Evolutionary conservation across 2,329 filamentous ascomycete genomes (phyloP).

Genomic region (Penicillium nordicum): DNA sequence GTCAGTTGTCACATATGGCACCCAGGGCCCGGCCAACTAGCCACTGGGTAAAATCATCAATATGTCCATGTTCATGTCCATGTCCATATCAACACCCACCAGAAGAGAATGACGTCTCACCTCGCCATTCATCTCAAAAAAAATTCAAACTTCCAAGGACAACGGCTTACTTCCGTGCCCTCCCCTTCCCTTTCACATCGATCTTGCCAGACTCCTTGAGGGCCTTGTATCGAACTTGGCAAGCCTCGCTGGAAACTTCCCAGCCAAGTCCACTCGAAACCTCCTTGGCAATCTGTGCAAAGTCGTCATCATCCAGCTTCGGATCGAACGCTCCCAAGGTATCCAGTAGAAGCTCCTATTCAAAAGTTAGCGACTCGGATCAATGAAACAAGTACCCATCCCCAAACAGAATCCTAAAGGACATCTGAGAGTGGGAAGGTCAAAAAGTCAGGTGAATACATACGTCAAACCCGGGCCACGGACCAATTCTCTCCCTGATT

Average conservation of each 20-base stretch:
- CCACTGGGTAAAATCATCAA: not conserved
- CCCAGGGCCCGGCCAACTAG: not conserved
- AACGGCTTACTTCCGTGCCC: not conserved
- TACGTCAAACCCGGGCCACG: constrained; percentile 1
- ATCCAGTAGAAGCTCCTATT: not conserved
- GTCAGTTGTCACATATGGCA: not conserved
- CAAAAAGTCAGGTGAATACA: not conserved
- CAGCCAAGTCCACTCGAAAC: not conserved
- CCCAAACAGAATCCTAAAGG: not conserved
- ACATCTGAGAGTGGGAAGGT: not conserved
- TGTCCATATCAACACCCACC: not conserved
- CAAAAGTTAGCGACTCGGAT: not conserved
- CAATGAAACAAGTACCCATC: not conserved
- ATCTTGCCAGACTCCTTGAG: not conserved
- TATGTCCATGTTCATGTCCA: too few relatives aligned
- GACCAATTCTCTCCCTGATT: not conserved
- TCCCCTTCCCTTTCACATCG: not conserved
- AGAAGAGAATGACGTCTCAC: not conserved
- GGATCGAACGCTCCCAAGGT: not conserved
- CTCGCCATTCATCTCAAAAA: not conserved
- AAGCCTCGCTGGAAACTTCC: not conserved
- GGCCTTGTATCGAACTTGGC: not conserved
- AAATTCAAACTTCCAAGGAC: not conserved
- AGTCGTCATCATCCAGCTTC: not conserved
- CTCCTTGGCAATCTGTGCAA: not conserved